Evolutionary conservation across 768 basidiomycete species (phyloP), one percentile per base, ranked within the genome.

Genomic region (Rhodotorula paludigena): DNA sequence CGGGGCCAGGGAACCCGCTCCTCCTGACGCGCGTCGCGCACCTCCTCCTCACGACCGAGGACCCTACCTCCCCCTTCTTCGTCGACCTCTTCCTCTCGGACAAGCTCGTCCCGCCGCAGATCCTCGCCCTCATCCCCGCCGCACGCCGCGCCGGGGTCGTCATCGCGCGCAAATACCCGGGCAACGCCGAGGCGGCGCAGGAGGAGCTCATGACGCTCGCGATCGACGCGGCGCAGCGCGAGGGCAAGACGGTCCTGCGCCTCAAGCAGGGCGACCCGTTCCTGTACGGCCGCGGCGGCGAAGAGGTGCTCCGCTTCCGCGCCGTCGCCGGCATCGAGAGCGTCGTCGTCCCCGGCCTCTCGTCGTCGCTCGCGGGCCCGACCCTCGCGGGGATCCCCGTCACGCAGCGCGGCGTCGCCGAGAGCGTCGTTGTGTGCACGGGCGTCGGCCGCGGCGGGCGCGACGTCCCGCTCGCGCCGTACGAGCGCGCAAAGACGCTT

Each of bases 221-320:
- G 4, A 80, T 97, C 15, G 88, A 88, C 39, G 92, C 87, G 20
- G 93, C 91, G 1, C 81, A 78, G 57, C 47, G 47, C n/a, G 82
- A 82, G 25, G 96, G 94, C 0, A 79, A 91, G 66, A 88, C 85
- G 11, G 93, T 99, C 33, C 89, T 99, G 41, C 82, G 94, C 60
- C 82, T 99, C 25, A 98, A 99, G 80, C 96, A 98, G 82, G 96
- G 96, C 20, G 96, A 99, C 77, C 96, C 96, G 18, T 87, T 88
- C 23, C 85, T 99, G 0, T 99, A 96, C 76, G 96, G 90, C 6
- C 86, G 96, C 32, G 88, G 88, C 0, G 93, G 93, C 38, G 94
- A 98, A 77, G 96, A 99, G 79, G 85, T 97, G 1, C 82, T 94
- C 30, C 91, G 88, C 80, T 94, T 98, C 84, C 86, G 93, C 20